Evolutionary conservation across 768 basidiomycete genomes (phyloP).

Genomic region (Amyloporia xantha): DNA sequence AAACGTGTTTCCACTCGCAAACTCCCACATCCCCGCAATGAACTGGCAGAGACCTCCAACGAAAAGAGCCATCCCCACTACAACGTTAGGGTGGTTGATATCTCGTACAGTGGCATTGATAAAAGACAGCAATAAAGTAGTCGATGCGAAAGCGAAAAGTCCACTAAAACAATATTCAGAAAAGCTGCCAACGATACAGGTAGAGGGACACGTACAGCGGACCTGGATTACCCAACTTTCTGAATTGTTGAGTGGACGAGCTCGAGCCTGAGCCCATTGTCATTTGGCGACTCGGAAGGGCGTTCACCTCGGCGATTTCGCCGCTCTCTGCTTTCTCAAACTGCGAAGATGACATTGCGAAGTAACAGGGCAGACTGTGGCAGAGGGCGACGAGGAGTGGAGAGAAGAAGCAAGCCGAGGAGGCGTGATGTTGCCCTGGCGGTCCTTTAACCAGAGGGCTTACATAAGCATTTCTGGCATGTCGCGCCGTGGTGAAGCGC

Average conservation of each 20-base stretch:
- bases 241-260: slow-evolving; percentile 3
- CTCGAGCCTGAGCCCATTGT: not conserved
- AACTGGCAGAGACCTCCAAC: slow-evolving; percentile 82
- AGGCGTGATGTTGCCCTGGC: not conserved
- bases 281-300: slow-evolving; percentile 6
- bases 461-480: not conserved
- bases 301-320: slow-evolving; percentile 7
- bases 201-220: slow-evolving; percentile 36
- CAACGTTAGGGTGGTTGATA: slow-evolving; percentile 54
- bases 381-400: slow-evolving; percentile 1
- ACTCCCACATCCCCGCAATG: slow-evolving; percentile 81
- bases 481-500: not conserved
- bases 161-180: slow-evolving; percentile 41
- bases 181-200: slow-evolving; percentile 3
- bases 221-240: slow-evolving; percentile 51
- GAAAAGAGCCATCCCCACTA: slow-evolving; percentile 83
- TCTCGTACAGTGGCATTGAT: slow-evolving; percentile 58
- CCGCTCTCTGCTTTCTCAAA: slow-evolving; percentile 20
- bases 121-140: slow-evolving; percentile 72
- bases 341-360: slow-evolving; percentile 17
- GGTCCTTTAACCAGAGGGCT: slow-evolving; percentile 2
- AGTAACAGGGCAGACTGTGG: slow-evolving; percentile 5
- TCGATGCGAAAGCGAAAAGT: slow-evolving; percentile 77
- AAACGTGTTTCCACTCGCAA: slow-evolving; percentile 53
- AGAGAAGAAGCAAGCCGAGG: not conserved